These are phyloP conservation scores for Magnolia officinalis DNA, from an alignment of 164 flowering plant species.

Conservation along the genomic window DNA sequence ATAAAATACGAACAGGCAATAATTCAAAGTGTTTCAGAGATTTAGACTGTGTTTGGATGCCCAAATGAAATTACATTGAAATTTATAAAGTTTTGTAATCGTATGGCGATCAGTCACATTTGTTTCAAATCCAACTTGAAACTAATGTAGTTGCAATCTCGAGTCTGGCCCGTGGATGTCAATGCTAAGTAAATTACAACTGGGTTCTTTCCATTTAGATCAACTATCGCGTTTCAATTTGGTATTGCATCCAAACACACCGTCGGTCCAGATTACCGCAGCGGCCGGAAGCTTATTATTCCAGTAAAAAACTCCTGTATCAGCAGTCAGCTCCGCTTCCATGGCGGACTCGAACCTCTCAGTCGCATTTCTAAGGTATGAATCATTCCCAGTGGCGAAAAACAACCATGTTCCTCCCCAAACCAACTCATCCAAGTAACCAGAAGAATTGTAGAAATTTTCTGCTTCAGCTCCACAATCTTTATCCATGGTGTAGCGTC, in stretches of 20 bases:
- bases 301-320: constrained; percentile 51
- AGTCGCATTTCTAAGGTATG: constrained; percentile 41
- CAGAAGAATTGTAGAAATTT: constrained; percentile 49
- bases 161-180: not conserved
- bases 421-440: constrained; percentile 49
- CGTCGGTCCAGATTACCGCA: constrained; percentile 28
- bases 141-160: not conserved
- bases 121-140: not conserved
- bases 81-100: no score
- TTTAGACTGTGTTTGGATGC: not conserved
- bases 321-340: constrained; percentile 18
- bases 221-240: not conserved
- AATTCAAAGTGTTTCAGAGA: not conserved
- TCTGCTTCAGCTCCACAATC: constrained; percentile 49
- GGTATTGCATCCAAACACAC: not conserved
- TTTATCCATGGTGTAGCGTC: constrained; percentile 33
- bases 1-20: not conserved
- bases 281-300: constrained; percentile 53
- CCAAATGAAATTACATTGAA: no score
- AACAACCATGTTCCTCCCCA: constrained; percentile 70
- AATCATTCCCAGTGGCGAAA: constrained; percentile 54
- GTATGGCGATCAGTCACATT: not conserved
- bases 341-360: constrained; percentile 24
- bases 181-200: not conserved
- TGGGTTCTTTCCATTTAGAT: no score